Conservation (phyloP, 2,329 filamentous ascomycete species). For the Pezicula carpinea region DNA sequence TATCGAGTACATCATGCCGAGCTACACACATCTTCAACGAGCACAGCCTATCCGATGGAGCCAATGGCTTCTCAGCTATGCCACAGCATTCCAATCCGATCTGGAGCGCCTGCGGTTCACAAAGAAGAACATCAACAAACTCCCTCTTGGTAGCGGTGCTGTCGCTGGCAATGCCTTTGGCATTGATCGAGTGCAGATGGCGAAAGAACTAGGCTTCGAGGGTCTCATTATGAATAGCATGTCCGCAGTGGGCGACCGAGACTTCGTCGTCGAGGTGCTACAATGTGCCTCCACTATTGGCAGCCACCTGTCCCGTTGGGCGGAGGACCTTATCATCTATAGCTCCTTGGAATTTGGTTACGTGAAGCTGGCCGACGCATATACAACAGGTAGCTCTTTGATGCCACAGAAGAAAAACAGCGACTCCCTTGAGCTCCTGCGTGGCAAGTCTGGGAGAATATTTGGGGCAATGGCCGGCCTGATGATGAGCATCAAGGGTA, state of each 20-base stretch:
- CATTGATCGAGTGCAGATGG: conserved; percentile 75
- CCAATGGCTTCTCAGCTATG: conserved; percentile 77
- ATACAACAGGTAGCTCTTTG: conserved; percentile 60
- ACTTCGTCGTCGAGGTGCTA: conserved; percentile 78
- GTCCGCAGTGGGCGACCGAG: conserved; percentile 66
- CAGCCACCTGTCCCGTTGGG: conserved; percentile 74
- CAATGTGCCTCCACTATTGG: conserved; percentile 77
- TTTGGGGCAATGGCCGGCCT: conserved; percentile 81
- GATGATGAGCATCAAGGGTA: conserved; percentile 66
- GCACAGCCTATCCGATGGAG: conserved; percentile 76
- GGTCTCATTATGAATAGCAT: conserved; percentile 72
- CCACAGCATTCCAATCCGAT: conserved; percentile 65
- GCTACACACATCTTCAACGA: conserved; percentile 83
- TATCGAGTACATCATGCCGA: conserved; percentile 76
- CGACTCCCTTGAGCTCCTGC: conserved; percentile 67
- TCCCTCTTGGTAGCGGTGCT: conserved; percentile 40
- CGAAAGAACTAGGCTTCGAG: conserved; percentile 76
- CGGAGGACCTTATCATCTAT: conserved; percentile 85
- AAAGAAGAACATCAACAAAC: conserved; percentile 65
- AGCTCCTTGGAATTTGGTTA: conserved; percentile 43
- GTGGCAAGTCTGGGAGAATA: conserved; percentile 69
- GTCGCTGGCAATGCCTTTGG: conserved; percentile 78
- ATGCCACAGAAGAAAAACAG: conserved; percentile 70
- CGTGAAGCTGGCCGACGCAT: conserved; percentile 71
- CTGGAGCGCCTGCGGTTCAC: conserved; percentile 73